Evolutionary conservation across 2,329 filamentous ascomycete genomes (phyloP), one percentile per base, ranked within the genome.

Genomic region (Colletotrichum lupini): DNA sequence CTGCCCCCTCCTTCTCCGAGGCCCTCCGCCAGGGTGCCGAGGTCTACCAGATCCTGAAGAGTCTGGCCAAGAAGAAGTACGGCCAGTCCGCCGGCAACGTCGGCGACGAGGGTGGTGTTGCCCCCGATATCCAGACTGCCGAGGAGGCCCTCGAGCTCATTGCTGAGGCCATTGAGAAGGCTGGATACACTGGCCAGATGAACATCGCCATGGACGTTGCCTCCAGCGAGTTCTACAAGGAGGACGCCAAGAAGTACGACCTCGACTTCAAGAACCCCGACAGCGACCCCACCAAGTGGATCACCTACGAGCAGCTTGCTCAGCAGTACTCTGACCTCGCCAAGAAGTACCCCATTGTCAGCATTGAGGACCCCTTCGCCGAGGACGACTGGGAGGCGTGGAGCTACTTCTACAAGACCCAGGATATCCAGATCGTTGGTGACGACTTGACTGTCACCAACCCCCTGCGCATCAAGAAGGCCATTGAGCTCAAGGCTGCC

Each of bases 221-320:
- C 77, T 98, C 97, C 77, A 97, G 94, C 89, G 97, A 99, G 87
- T 99, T 99, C 91, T 99, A 99, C 93, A 98, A 98, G 90, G 86
- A 89, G 81, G 94, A 97, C 65, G 96, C 88, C 84, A 98, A 98
- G 94, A 98, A 98, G 91, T 99, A 99, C 91, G 97, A 99, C 84
- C 91, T 99, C 77, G 97, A 98, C 93, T 99, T 98, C 94, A 98
- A 99, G 94, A 99, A 99, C 92, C 96, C 97, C 81, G 93, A 98
- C 77, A 97, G 93, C 85, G 97, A 99, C 89, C 90, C 92, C 83
- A 90, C 87, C 89, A 98, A 99, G 92, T 98, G 97, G 97, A 90
- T 99, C 89, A 98, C 94, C 79, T 98, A 98, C 87, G 95, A 98
- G 90, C 90, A 99, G 89, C 93, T 99, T 76, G 96, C 97, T 83